Conservation (phyloP, 345 rosid genomes). For the Microthlaspi erraticum region DNA sequence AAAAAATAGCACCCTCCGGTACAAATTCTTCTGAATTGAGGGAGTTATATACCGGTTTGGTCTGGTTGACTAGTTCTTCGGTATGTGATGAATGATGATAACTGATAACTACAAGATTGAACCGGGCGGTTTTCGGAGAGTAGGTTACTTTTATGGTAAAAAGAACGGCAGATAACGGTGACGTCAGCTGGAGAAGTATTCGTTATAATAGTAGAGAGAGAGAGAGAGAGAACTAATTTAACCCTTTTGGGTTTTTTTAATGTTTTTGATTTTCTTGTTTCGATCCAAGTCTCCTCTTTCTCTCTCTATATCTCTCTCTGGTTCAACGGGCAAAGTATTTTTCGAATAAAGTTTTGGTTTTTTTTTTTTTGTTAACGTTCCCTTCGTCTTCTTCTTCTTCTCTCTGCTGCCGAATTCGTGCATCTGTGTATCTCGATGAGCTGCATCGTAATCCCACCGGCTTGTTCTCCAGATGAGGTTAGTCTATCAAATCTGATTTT, state of each 20-base stretch:
- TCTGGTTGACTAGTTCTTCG: neutral
- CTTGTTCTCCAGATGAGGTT: conserved; percentile 55
- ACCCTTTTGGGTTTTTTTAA: conserved; percentile 5
- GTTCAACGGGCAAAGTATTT: conserved; percentile 88
- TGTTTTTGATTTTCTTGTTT: conserved; percentile 33
- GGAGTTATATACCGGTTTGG: conserved; percentile 8
- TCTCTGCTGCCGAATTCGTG: conserved; percentile 28
- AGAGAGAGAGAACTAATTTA: conserved; percentile 16
- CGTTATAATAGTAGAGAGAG: conserved; percentile 51
- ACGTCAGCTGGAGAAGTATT: conserved; percentile 63
- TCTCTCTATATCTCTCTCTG: conserved; percentile 49
- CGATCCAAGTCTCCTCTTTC: conserved; percentile 38
- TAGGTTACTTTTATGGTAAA: conserved; percentile 34
- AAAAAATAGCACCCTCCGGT: neutral
- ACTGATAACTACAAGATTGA: neutral
- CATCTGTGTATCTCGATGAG: conserved; percentile 49
- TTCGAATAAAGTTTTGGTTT: conserved; percentile 56
- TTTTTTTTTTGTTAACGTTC: conserved; percentile 37
- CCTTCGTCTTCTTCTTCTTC: conserved; percentile 34
- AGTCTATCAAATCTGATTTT: conserved; percentile 33
- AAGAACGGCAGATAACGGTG: conserved; percentile 67
- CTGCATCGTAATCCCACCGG: conserved; percentile 63
- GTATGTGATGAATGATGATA: neutral
- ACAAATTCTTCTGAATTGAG: neutral
- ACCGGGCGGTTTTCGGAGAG: conserved; percentile 34